Base-by-base conservation (phyloP, 164 flowering plant species). In the Umbilicus rupestris region DNA sequence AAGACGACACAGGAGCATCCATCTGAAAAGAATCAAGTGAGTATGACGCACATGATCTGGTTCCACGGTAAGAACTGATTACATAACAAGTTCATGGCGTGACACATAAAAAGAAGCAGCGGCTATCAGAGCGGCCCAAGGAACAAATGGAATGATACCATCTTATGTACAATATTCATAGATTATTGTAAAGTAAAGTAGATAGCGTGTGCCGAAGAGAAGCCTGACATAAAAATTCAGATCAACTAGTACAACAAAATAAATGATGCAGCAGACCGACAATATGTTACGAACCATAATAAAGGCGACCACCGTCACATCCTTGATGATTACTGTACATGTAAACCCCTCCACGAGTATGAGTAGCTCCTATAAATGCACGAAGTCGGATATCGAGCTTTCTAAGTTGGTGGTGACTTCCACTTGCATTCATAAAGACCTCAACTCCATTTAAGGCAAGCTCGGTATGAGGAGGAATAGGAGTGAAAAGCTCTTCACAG, bases 301-400 rank as follows among this genome's bases (percentile, higher is more conserved):
- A 94, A 60, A 90, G 88, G 74, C 97, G 98, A 31, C 95, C 84
- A 65, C 97, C 98, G 81, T 94, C 98, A 76, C 98, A 94, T 68
- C 98, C 98, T 78, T 87, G 91, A 30, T 90, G 98, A 81, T 94
- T 94, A 70, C 98, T 90, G 67, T 94, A 94, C 92, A 94, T 87
- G 71, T 94, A 94, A 68, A 90, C 95, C 62, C 98, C 98, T 73
- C 98, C 97, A 70, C 87, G 87, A 71, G 82, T 75, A 72, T 78
- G 78, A 41, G 98, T 94, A 67, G 96, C 96, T 69, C 88, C 86
- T 71, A 81, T 82, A 73, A 94, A 84, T 66, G 90, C 78, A 69
- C 80, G 85, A 52, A 90, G 75, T 62, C 98, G 98, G 68, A 87
- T 59, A 74, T 90, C 96, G 72, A 90, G 92, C 82, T 94, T 90